phyloP scores from a whole-genome alignment of 306 rosid species.

The Cicer arietinum region DNA sequence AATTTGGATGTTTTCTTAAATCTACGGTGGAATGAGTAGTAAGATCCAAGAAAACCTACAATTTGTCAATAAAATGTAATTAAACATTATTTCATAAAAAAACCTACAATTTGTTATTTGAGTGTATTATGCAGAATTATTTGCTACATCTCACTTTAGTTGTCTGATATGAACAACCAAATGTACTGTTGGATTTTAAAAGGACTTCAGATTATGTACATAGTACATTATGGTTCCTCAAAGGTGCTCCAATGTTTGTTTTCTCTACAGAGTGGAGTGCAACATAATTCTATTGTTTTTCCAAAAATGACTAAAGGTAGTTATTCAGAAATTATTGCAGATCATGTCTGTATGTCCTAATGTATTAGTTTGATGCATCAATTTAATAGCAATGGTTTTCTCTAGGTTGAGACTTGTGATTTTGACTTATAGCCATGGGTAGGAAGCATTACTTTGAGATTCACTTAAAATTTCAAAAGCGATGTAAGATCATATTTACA shows the following conservation, averaged over 20 bases:
- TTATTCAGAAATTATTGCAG: slow-evolving; percentile 4
- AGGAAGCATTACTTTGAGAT: background rate
- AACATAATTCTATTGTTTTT: slow-evolving; percentile 4
- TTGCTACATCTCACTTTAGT: background rate
- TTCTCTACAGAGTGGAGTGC: background rate
- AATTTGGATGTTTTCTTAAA: background rate
- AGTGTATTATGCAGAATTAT: slow-evolving; percentile 17
- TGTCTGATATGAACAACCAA: background rate
- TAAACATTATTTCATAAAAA: background rate
- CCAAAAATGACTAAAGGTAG: slow-evolving; percentile 5
- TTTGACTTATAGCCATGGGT: background rate
- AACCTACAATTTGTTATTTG: background rate
- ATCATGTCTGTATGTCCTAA: background rate
- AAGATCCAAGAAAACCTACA: background rate
- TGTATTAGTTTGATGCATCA: slow-evolving; percentile 12
- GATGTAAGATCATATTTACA: background rate
- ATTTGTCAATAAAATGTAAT: background rate
- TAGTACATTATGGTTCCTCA: slow-evolving; percentile 5
- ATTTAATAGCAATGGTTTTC: slow-evolving; percentile 1
- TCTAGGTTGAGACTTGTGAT: background rate
- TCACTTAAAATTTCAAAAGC: background rate
- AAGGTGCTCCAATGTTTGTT: background rate
- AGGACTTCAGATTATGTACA: background rate
- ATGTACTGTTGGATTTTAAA: background rate
- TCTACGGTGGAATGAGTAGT: background rate